Percentiles rank a stretch among this genome's conserved stretches.
phyloP scores from a whole-genome alignment of 768 basidiomycete genomes.

The Boletus pseudo-olivaceus region DNA sequence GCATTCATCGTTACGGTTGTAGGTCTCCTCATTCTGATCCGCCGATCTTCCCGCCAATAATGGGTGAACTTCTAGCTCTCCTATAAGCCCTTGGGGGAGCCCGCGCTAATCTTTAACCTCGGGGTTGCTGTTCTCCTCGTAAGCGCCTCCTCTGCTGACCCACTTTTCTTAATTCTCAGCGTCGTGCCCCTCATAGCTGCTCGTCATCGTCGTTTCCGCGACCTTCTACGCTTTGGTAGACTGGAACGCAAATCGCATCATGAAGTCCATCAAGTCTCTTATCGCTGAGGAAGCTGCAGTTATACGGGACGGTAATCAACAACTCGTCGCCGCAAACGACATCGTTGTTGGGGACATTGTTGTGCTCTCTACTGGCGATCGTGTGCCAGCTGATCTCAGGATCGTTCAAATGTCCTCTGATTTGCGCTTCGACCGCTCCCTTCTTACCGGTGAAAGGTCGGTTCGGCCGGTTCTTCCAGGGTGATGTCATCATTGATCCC shows the following conservation, averaged over 20 bases:
- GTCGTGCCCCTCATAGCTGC: slow-evolving; percentile 30
- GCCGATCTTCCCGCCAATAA: slow-evolving; percentile 1
- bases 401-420: slow-evolving; percentile 51
- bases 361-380: slow-evolving; percentile 50
- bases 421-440: slow-evolving; percentile 49
- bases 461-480: background rate
- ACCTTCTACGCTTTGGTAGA: slow-evolving; percentile 51
- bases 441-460: slow-evolving; percentile 50
- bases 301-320: slow-evolving; percentile 46
- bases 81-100: slow-evolving; percentile 47
- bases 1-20: slow-evolving; percentile 48
- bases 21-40: slow-evolving; percentile 12
- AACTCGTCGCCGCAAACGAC: slow-evolving; percentile 48
- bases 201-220: slow-evolving; percentile 41
- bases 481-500: background rate
- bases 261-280: slow-evolving; percentile 56
- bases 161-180: background rate
- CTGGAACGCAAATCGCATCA: slow-evolving; percentile 46
- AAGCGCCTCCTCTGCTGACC: slow-evolving; percentile 19
- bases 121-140: slow-evolving; percentile 51
- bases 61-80: slow-evolving; percentile 39
- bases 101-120: slow-evolving; percentile 43
- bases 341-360: slow-evolving; percentile 58
- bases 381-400: slow-evolving; percentile 58
- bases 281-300: slow-evolving; percentile 59